phyloP scores from a whole-genome alignment of 1,139 yeast genomes.

The Maudiozyma humilis region DNA sequence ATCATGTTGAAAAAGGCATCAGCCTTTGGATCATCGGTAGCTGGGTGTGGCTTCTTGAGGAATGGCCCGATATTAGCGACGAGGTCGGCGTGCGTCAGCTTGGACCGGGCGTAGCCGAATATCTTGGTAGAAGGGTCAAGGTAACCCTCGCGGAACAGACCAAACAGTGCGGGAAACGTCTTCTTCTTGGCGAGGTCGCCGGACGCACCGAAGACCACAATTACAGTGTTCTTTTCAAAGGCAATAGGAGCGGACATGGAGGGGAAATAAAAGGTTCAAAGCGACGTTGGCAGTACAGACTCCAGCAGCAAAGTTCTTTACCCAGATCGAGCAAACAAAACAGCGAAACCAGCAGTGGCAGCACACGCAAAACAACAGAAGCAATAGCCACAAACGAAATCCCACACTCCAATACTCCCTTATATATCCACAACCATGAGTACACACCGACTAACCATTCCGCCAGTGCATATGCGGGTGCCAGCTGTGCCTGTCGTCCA shows the following conservation, averaged over 20 bases:
- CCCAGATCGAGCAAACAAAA: too few relatives aligned
- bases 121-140: conserved; percentile 63
- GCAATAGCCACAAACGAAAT: too few relatives aligned
- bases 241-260: conserved; percentile 10
- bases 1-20: conserved; percentile 59
- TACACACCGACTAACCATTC: too few relatives aligned
- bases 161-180: conserved; percentile 77
- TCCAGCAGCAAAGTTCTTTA: too few relatives aligned
- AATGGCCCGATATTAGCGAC: conserved; percentile 54
- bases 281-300: too few relatives aligned
- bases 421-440: too few relatives aligned
- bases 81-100: conserved; percentile 58
- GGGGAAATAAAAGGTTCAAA: too few relatives aligned
- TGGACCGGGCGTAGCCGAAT: conserved; percentile 86
- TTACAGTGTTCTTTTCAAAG: conserved; percentile 56
- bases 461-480: too few relatives aligned
- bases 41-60: conserved; percentile 51
- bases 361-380: too few relatives aligned
- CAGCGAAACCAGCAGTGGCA: too few relatives aligned
- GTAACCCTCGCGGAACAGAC: conserved; percentile 67
- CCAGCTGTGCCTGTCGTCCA: too few relatives aligned
- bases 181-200: conserved; percentile 97
- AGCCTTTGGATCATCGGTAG: conserved; percentile 40
- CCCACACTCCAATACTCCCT: too few relatives aligned
- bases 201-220: conserved; percentile 91